Evolutionary conservation across 2,329 filamentous ascomycete genomes (phyloP), one percentile per base, ranked within the genome.

Genomic region (Scytalidium lignicola): DNA sequence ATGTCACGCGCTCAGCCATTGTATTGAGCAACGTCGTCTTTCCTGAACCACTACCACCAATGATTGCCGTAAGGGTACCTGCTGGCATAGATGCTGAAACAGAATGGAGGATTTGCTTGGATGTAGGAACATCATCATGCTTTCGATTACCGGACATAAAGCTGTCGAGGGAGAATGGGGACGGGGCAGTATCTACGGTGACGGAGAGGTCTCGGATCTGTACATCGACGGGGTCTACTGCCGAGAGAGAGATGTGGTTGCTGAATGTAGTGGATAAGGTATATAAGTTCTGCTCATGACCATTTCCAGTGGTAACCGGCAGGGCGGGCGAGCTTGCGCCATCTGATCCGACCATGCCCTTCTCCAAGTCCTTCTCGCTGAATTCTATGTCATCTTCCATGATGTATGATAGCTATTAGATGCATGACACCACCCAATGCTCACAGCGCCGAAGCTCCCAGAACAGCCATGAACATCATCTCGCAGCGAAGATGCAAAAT

Each of bases 21-120:
- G 82, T 79, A 62, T 89, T 90, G 28, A 90, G 70, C 50, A 87
- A 67, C 0, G 82, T 85, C 3, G 83, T 87, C 68, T 90, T 90
- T 0, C 86, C 86, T 1, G 81, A 85, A 18, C 86, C 86, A 59
- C 82, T 85, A 3, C 85, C 85, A 9, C 86, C 86, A 50, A 90
- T 82, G 47, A 90, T 89, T 8, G 86, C 86, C 0, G 85, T 89
- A 39, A 91, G 66, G 2, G 80, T 85, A 2, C 86, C 85, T 7
- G 79, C 75, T 2, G 74, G 72, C 62, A 90, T 76, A 20, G 80
- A 75, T 2, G 84, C 84, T 54, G 77, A 78, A 42, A 90, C 78
- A 23, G 78, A 76, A 46, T 82, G 71, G 9, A 90, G 68, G 10
- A 90, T 78, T 5, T 69, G 65, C 59, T 80, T 80, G 51, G 51